Evolutionary conservation across 2,329 filamentous ascomycete genomes (phyloP).

Genomic region (Aspergillus hiratsukae): DNA sequence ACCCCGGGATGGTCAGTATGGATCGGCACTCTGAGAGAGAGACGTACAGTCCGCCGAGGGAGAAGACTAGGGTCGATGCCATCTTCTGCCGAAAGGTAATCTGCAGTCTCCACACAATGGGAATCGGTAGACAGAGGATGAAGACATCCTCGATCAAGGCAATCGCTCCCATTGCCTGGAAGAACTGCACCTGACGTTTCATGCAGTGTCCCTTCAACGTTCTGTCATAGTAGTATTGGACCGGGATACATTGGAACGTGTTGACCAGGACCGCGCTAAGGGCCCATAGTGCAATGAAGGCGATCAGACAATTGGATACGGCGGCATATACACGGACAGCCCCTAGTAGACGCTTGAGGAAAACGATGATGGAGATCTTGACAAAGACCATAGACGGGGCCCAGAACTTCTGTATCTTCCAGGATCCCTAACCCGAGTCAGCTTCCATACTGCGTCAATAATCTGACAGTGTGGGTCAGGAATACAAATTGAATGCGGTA

Average conservation of each 20-base stretch:
- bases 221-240: slow-evolving; percentile 12
- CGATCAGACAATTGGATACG: slow-evolving; percentile 5
- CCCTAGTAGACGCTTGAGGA: slow-evolving; percentile 9
- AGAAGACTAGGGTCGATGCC: slow-evolving; percentile 8
- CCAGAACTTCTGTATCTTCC: slow-evolving; percentile 15
- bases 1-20: slow-evolving; percentile 5
- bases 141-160: slow-evolving; percentile 9
- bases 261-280: slow-evolving; percentile 7
- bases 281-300: slow-evolving; percentile 11
- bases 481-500: slow-evolving; percentile 8
- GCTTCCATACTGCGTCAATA: background rate
- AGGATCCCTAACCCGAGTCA: slow-evolving; percentile 2
- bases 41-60: slow-evolving; percentile 5
- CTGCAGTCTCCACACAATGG: slow-evolving; percentile 8
- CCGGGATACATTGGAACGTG: slow-evolving; percentile 9
- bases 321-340: slow-evolving; percentile 1
- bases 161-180: slow-evolving; percentile 10
- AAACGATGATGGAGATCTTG: slow-evolving; percentile 12
- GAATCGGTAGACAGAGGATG: slow-evolving; percentile 7
- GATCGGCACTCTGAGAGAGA: too few species aligned
- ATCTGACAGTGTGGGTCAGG: background rate
- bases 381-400: slow-evolving; percentile 8
- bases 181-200: slow-evolving; percentile 5
- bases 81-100: slow-evolving; percentile 9
- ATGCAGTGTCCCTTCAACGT: slow-evolving; percentile 8